These are phyloP conservation scores for Heterobasidion parviporum DNA, from an alignment of 1,284 basidiomycete species.

Conservation along the genomic window DNA sequence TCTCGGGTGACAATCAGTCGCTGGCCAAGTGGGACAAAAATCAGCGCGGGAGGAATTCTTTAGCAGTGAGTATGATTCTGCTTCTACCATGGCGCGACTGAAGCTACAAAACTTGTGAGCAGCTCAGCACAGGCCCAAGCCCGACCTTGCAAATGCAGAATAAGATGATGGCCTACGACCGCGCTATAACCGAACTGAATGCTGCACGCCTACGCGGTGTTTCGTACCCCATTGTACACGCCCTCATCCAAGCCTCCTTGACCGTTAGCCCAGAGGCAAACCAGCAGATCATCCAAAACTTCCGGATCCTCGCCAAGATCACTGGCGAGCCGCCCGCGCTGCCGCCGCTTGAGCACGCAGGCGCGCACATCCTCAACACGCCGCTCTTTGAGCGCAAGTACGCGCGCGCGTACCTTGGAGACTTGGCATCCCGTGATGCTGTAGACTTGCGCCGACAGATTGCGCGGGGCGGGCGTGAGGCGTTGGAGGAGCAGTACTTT, in stretches of 20 bases:
- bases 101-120: background rate
- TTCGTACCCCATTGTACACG: slow-evolving; percentile 69
- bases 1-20: slow-evolving; percentile 43
- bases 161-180: slow-evolving; percentile 94
- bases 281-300: slow-evolving; percentile 58
- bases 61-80: slow-evolving; percentile 35
- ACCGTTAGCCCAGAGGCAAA: slow-evolving; percentile 49
- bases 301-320: slow-evolving; percentile 67
- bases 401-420: slow-evolving; percentile 64
- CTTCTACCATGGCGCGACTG: background rate
- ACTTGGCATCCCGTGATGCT: slow-evolving; percentile 61
- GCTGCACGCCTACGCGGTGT: slow-evolving; percentile 60
- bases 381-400: slow-evolving; percentile 67
- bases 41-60: slow-evolving; percentile 43
- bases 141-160: slow-evolving; percentile 75
- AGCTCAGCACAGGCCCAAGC: slow-evolving; percentile 46
- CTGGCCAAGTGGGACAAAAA: slow-evolving; percentile 53
- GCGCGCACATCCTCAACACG: slow-evolving; percentile 71
- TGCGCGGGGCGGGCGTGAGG: slow-evolving; percentile 63
- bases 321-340: slow-evolving; percentile 59
- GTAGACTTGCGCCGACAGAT: slow-evolving; percentile 59
- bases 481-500: slow-evolving; percentile 82
- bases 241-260: slow-evolving; percentile 57
- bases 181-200: slow-evolving; percentile 70
- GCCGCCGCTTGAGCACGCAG: slow-evolving; percentile 66